Base-by-base conservation (phyloP, 148 eudicot species). In the Rhododendron simsii region DNA sequence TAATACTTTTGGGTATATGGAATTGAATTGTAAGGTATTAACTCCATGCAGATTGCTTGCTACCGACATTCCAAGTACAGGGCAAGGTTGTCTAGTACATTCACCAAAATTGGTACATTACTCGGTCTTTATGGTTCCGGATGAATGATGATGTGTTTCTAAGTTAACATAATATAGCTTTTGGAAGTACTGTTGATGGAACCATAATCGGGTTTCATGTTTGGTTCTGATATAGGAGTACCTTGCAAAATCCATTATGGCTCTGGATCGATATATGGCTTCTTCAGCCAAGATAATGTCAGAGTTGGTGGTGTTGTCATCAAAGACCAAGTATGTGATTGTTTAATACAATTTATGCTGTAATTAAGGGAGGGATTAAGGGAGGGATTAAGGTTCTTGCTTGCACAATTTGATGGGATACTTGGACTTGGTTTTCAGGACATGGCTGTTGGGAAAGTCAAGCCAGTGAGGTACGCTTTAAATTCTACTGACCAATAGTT, bases 401-500 rank as follows among this genome's bases (percentile, higher is more conserved):
- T 91, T 47, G 89, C 85, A 76, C 87, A 85, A 45, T 94, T 92
- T 65, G 96, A 94, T 89, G 96, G 96, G 23, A 86, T 94, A 37
- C 85, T 94, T 87, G 95, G 95, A 33, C 92, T 94, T 87, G 96
- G 96, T 82, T 93, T 94, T 84, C 89, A 87, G 86, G 92, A 91
- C 44, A 89, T 87, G 53, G 87, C 96, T 28, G 90, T 90, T 61
- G 91, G 91, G 65, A 63, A 87, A 18, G 88, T 85, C 41, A 57
- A 86, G 7, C 96, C 95, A 81, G 78, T 92, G 74, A 93, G 96
- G 94, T 93, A 92, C 83, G 80, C 50, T 74, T 86, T 85, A 55
- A 55, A 21, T 55, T 55, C 21, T 37, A 51, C 16, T 21, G 39
- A 12, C 53, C 35, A 8, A 41, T 5, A 35, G 47, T 63, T 39